Percentiles rank a stretch among this genome's conserved stretches.
Evolutionary conservation across 2,329 filamentous ascomycete species (phyloP).

Genomic region (Cordyceps militaris): DNA sequence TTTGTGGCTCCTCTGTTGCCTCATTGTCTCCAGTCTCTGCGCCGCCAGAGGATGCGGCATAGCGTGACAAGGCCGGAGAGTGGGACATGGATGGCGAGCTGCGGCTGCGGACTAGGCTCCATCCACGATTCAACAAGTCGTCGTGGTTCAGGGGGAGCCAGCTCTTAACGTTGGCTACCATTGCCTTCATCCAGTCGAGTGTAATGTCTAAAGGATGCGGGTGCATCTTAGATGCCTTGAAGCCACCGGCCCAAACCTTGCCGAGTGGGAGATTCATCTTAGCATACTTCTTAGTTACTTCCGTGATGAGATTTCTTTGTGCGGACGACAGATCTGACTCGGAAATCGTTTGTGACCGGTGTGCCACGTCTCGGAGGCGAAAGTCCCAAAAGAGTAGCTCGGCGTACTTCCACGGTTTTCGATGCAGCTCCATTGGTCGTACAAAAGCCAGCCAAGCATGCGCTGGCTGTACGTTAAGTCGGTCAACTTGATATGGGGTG

Average conservation of each 20-base stretch:
- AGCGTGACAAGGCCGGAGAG: neutral
- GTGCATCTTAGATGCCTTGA: constrained; percentile 18
- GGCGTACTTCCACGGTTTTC: constrained; percentile 23
- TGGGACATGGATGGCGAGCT: neutral
- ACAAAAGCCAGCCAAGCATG: constrained; percentile 46
- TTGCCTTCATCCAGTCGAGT: constrained; percentile 27
- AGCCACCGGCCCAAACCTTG: constrained; percentile 40
- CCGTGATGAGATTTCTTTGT: constrained; percentile 37
- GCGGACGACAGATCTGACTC: constrained; percentile 35
- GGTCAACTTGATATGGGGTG: constrained; percentile 25
- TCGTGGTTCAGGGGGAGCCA: constrained; percentile 30
- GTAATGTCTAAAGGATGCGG: constrained; percentile 36
- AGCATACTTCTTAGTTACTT: constrained; percentile 20
- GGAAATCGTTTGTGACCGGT: constrained; percentile 14
- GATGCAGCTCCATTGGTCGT: constrained; percentile 35
- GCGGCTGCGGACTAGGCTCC: constrained; percentile 25
- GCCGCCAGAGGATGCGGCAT: neutral
- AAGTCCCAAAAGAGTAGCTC: constrained; percentile 52
- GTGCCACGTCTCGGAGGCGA: constrained; percentile 22
- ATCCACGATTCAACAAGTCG: constrained; percentile 29
- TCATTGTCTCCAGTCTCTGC: constrained; percentile 9
- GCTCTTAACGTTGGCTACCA: constrained; percentile 26
- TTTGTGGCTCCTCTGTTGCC: constrained; percentile 18
- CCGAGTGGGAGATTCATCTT: constrained; percentile 26
- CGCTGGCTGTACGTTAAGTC: constrained; percentile 20